Evolutionary conservation across 495 filamentous ascomycete species (phyloP), one percentile per base, ranked within the genome.

Genomic region (Massariosphaeria phaeospora): DNA sequence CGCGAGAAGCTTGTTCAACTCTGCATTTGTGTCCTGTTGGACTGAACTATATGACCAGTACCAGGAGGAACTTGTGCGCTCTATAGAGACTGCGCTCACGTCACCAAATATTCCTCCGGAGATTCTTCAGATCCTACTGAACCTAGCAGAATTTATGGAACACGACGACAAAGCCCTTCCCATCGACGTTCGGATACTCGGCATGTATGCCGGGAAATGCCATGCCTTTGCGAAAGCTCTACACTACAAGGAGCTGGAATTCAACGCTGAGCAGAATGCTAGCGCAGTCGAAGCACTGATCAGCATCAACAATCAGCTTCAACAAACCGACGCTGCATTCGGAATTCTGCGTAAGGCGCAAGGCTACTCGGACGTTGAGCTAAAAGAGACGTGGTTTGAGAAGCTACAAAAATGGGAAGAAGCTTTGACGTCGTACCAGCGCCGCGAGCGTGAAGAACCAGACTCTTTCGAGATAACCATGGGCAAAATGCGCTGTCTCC

Each of bases 131-230:
- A 85, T 96, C 30, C 78, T 99, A 11, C 81, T 99, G 46, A 99
- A 97, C 68, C 79, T 99, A 12, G 93, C 91, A 2, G 93, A 99
- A 62, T 99, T 97, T 68, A 99, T 99, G 93, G 93, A 99, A 64
- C 93, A 99, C 63, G 93, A 97, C 63, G 93, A 99, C 66, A 97
- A 97, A 65, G 93, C 93, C 5, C 78, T 99, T 20, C 93, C 93
- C 13, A 96, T 99, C 59, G 94, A 99, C 67, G 95, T 99, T 52
- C 81, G 93, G 27, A 86, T 88, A 1, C 74, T 97, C 29, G 93
- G 94, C 17, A 85, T 88, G 62, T 94, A 96, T 65, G 93, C 93
- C 12, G 89, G 84, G 0, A 89, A 91, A 63, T 97, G 94, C 48
- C 93, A 99, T 70, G 93, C 93, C 5, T 97, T 93, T 67, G 93